Conservation (phyloP, 352 stramenopile species). For the Blastocystis hominis region DNA sequence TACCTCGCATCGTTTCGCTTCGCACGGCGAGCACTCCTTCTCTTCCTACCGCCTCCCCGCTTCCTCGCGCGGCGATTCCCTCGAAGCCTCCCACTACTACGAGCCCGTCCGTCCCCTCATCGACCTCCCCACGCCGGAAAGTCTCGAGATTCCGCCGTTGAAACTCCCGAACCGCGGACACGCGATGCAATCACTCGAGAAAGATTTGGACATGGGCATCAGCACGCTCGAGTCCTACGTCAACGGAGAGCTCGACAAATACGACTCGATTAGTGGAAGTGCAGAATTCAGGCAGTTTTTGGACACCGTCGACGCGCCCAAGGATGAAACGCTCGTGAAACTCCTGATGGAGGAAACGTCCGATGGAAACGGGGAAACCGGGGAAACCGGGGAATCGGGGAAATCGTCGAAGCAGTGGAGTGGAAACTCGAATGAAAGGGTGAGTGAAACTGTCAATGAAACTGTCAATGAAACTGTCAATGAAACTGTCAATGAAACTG, state of each 20-base stretch:
- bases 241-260: not conserved
- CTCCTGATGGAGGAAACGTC: conserved; percentile 81
- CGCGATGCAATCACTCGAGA: not conserved
- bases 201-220: not conserved
- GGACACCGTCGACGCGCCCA: conserved; percentile 78
- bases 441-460: conserved; percentile 85
- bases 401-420: no score
- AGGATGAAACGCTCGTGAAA: conserved; percentile 91
- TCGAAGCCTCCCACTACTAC: not conserved
- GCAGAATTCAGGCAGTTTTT: conserved; percentile 86
- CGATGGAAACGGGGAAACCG: not conserved
- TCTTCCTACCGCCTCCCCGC: not conserved
- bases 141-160: not conserved
- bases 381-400: no score
- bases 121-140: not conserved
- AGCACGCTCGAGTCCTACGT: conserved; percentile 5
- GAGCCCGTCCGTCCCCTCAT: not conserved
- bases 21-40: not conserved
- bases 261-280: conserved; percentile 23
- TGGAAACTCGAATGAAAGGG: no score
- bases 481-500: conserved; percentile 82
- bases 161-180: not conserved
- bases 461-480: conserved; percentile 99
- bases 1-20: not conserved
- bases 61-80: conserved; percentile 26